These are phyloP conservation scores for Neoboletus subvelutipes DNA, from an alignment of 768 basidiomycete genomes.

Conservation along the genomic window DNA sequence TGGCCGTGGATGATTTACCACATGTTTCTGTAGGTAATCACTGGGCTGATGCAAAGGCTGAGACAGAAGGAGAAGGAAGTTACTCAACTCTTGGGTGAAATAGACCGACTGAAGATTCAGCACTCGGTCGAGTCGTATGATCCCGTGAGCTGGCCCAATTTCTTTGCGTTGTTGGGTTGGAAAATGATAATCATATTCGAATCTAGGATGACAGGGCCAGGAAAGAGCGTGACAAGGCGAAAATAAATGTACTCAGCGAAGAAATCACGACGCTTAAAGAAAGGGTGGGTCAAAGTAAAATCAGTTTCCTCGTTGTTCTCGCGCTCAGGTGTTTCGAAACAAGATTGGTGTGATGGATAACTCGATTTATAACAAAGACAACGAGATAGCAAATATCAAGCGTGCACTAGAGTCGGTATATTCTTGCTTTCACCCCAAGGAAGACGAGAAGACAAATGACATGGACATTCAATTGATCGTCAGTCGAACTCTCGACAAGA, in stretches of 20 bases:
- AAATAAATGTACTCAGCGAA: constrained; percentile 69
- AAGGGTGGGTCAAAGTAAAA: constrained; percentile 46
- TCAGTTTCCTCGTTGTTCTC: not conserved
- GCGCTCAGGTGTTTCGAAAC: not conserved
- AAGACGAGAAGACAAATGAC: constrained; percentile 46
- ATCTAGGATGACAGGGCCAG: constrained; percentile 68
- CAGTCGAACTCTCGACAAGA: constrained; percentile 63
- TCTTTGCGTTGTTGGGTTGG: not conserved
- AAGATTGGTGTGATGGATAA: constrained; percentile 58
- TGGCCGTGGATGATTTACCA: not conserved
- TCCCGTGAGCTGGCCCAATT: constrained; percentile 43
- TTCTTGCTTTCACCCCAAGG: constrained; percentile 64
- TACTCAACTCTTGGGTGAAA: constrained; percentile 65
- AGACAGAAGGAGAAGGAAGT: constrained; percentile 87
- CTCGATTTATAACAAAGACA: constrained; percentile 53
- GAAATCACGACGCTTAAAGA: constrained; percentile 72
- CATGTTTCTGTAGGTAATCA: constrained; percentile 46
- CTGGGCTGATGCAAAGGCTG: constrained; percentile 76
- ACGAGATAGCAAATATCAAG: constrained; percentile 75
- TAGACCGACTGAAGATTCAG: constrained; percentile 60
- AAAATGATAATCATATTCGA: not conserved
- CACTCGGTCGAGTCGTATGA: constrained; percentile 58
- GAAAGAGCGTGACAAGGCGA: constrained; percentile 71
- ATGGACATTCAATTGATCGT: constrained; percentile 71
- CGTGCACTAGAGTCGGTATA: constrained; percentile 88